Base-by-base conservation (phyloP, 1,284 basidiomycete genomes). In the Ustilago xerochloae region DNA sequence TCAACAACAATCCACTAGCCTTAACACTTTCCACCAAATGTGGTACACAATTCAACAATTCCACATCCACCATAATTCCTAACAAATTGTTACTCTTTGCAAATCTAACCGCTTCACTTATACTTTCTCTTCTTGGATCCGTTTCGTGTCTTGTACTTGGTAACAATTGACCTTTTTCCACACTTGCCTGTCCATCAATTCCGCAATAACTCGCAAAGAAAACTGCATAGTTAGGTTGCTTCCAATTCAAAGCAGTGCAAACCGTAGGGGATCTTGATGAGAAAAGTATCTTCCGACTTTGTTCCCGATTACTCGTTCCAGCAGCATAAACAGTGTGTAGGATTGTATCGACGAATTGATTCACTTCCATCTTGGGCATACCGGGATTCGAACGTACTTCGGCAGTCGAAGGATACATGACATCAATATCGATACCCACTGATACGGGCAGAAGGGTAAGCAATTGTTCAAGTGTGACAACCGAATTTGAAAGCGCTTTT, bases 211-310 rank as follows among this genome's bases (percentile, higher is more conserved):
- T 92, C 8, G 91, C 91, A 84, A 98, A 93, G 86, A 99, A 97
- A 29, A 99, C 96, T 54, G 97, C 85, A 92, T 93, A 97, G 85
- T 99, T 99, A 16, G 97, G 97, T 86, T 99, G 97, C 86, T 99
- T 99, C 95, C 97, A 98, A 85, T 99, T 98, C 59, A 99, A 85
- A 16, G 92, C 90, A 3, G 92, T 90, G 61, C 82, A 84, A 4
- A 81, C 82, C 22, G 80, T 82, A 6, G 82, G 81, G 26, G 73
- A 77, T 6, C 76, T 38, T 16, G 79, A 81, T 8, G 77, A 76
- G 41, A 84, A 84, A 30, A 84, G 57, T 16, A 84, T 75, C 60
- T 80, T 81, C 26, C 82, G 72, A 45, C 76, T 77, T 54, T 80
- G 77, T 28, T 71, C 63, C 20, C 68, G 63, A 22, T 79, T 63